Evolutionary conservation across 768 basidiomycete genomes (phyloP), one percentile per base, ranked within the genome.

Genomic region (Boletus sp.): DNA sequence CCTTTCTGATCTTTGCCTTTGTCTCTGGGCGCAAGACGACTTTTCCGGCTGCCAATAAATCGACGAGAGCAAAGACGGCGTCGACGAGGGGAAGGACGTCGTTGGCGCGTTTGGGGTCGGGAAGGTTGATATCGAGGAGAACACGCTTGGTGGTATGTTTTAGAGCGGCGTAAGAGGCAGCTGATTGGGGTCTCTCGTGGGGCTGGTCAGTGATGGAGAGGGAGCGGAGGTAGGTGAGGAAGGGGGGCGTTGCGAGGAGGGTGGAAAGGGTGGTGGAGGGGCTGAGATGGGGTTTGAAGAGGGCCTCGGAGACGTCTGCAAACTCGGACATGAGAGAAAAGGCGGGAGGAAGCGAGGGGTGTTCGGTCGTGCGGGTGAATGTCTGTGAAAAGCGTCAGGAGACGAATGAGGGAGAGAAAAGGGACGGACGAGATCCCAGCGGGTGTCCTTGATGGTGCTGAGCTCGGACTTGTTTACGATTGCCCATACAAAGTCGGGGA

Each of bases 161-260:
- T 18, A 60, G 63, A 42, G 83, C 71, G 47, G 77, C 71, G 39
- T 82, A 70, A 5, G 80, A 65, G 42, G 86, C 56, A 1, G 84
- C 80, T 3, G 74, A 69, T 1, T 65, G 57, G 1, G 94, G 94
- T 53, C 89, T 85, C 24, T 79, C 78, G 51, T 85, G 78, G 8
- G 94, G 91, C 66, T 93, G 90, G 76, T 97, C 94, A 28, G 94
- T 92, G 52, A 92, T 89, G 47, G 92, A 85, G 62, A 96, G 81
- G 37, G 89, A 93, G 63, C 90, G 89, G 80, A 97, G 92, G 76
- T 90, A 87, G 39, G 84, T 81, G 47, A 82, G 78, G 47, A 86
- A 77, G 49, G 80, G 80, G 30, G 89, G 83, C 61, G 89, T 79
- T 50, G 81, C 77, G 52, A 96, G 76, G n/a, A 81, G 72, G 29